Conservation (phyloP, 2,329 filamentous ascomycete genomes). For the Fonsecaea erecta region DNA sequence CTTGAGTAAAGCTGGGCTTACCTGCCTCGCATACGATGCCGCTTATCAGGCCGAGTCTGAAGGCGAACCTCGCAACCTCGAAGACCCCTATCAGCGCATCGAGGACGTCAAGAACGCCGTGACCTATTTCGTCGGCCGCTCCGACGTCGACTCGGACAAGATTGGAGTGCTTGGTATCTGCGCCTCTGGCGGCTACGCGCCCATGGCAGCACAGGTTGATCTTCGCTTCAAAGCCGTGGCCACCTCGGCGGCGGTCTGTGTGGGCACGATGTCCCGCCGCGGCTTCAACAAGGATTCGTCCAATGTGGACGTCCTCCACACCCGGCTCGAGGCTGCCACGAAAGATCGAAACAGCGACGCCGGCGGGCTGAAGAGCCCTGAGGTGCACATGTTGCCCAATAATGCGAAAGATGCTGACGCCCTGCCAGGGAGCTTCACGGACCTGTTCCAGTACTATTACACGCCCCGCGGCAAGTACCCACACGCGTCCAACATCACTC, state of each 20-base stretch:
- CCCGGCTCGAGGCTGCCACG: constrained; percentile 13
- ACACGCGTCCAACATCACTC: too few species aligned
- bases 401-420: constrained; percentile 25
- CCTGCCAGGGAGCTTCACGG: too few species aligned
- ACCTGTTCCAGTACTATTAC: constrained; percentile 33
- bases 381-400: constrained; percentile 19
- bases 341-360: constrained; percentile 15
- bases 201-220: constrained; percentile 45
- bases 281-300: constrained; percentile 22
- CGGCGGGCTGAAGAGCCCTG: constrained; percentile 22
- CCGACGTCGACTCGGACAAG: constrained; percentile 41
- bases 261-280: constrained; percentile 42
- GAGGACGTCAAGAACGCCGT: constrained; percentile 46
- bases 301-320: constrained; percentile 24
- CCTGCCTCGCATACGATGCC: constrained; percentile 45
- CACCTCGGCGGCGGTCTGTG: constrained; percentile 41
- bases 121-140: constrained; percentile 38
- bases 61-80: constrained; percentile 46
- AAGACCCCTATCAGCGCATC: constrained; percentile 46
- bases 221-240: constrained; percentile 48
- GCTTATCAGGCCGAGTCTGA: constrained; percentile 45
- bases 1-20: constrained; percentile 44
- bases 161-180: constrained; percentile 50
- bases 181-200: constrained; percentile 44
- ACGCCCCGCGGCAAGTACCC: constrained; percentile 33